These are phyloP conservation scores for Leccinum broughii DNA, from an alignment of 768 basidiomycete species.

Conservation along the genomic window DNA sequence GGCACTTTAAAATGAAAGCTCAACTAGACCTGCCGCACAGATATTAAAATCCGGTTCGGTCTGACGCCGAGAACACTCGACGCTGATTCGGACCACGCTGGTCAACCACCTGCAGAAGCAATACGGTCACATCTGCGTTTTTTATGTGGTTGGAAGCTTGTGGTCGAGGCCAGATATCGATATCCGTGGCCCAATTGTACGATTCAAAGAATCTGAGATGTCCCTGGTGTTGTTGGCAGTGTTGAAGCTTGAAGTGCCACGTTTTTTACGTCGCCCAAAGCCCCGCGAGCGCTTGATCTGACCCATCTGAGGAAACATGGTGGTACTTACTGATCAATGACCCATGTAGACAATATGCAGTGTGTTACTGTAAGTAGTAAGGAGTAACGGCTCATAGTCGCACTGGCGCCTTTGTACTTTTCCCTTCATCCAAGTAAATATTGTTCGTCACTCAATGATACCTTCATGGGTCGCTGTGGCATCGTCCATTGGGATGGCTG, in stretches of 20 bases:
- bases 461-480: conserved; percentile 65
- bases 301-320: neutral
- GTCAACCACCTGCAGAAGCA: conserved; percentile 3
- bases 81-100: conserved; percentile 6
- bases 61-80: conserved; percentile 23
- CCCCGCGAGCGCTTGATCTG: conserved; percentile 5
- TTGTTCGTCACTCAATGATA: conserved; percentile 30
- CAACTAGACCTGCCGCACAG: conserved; percentile 5
- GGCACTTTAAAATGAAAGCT: conserved; percentile 25
- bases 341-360: conserved; percentile 1
- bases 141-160: conserved; percentile 17
- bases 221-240: neutral
- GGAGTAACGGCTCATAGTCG: conserved; percentile 12
- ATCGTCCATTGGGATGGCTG: conserved; percentile 80
- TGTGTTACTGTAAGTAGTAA: conserved; percentile 1
- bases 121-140: conserved; percentile 1
- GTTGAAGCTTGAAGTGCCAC: conserved; percentile 1
- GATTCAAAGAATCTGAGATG: neutral
- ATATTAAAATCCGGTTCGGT: conserved; percentile 20
- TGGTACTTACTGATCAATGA: neutral
- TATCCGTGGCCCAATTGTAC: conserved; percentile 7
- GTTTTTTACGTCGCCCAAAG: conserved; percentile 8
- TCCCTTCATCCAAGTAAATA: neutral
- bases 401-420: neutral
- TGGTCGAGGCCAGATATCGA: conserved; percentile 18